Evolutionary conservation across 2,329 filamentous ascomycete genomes (phyloP).

Genomic region (Cylindrodendrum hubeiense): DNA sequence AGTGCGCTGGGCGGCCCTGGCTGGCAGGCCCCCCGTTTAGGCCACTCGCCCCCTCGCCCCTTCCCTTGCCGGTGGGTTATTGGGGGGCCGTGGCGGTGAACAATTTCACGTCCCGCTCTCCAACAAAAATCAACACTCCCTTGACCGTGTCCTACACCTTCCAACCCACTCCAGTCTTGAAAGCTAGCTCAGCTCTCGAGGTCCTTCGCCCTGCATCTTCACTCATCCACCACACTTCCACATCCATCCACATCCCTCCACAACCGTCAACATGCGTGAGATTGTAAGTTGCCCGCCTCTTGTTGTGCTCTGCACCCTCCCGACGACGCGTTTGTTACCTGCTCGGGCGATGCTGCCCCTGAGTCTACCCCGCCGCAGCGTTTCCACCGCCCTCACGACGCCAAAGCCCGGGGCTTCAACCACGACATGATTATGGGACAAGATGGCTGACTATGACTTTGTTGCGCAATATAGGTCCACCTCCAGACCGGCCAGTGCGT

Average conservation of each 20-base stretch:
- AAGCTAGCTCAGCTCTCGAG: slow-evolving; percentile 52
- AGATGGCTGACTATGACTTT: slow-evolving; percentile 67
- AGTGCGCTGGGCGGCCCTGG: slow-evolving; percentile 33
- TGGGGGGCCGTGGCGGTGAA: slow-evolving; percentile 51
- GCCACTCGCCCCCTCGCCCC: slow-evolving; percentile 10
- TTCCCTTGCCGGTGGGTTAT: slow-evolving; percentile 20
- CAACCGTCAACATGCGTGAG: slow-evolving; percentile 71
- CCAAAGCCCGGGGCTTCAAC: slow-evolving; percentile 29
- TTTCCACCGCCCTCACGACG: slow-evolving; percentile 30
- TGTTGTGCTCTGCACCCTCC: slow-evolving; percentile 29
- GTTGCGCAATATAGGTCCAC: slow-evolving; percentile 84
- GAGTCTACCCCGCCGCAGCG: slow-evolving; percentile 54
- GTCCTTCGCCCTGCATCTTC: slow-evolving; percentile 39
- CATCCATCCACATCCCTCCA: slow-evolving; percentile 42
- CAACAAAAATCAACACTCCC: slow-evolving; percentile 53
- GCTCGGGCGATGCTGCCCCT: slow-evolving; percentile 43
- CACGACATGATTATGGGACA: slow-evolving; percentile 27
- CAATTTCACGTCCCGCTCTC: slow-evolving; percentile 45
- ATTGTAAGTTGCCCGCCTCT: slow-evolving; percentile 24
- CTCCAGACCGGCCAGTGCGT: slow-evolving; percentile 99
- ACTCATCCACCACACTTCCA: slow-evolving; percentile 41
- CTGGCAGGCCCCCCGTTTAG: background rate
- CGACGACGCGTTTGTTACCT: slow-evolving; percentile 54
- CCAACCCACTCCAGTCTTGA: slow-evolving; percentile 48
- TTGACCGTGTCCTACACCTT: slow-evolving; percentile 42